Conservation (phyloP, 345 rosid species). For the Eucalyptus erythrocorys region DNA sequence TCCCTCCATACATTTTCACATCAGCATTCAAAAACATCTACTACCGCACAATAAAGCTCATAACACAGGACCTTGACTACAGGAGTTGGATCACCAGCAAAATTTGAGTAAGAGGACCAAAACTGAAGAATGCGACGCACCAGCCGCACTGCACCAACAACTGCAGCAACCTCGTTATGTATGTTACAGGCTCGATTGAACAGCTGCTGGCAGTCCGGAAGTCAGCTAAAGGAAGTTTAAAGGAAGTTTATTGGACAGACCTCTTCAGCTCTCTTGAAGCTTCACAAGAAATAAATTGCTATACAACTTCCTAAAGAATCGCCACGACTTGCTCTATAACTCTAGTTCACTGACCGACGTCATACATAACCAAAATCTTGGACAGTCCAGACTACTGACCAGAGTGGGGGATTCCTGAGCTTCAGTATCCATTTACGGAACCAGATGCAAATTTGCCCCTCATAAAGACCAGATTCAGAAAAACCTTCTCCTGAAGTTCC, state of each 20-base stretch:
- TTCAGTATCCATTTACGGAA: background rate
- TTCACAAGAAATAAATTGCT: background rate
- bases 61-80: background rate
- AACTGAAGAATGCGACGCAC: background rate
- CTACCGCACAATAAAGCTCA: background rate
- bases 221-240: background rate
- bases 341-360: background rate
- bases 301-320: background rate
- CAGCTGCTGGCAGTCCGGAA: background rate
- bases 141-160: background rate
- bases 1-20: background rate
- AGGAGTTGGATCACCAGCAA: background rate
- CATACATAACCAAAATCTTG: background rate
- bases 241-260: background rate
- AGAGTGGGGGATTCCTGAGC: background rate
- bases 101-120: background rate
- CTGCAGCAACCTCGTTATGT: background rate
- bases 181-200: background rate
- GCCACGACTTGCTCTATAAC: background rate
- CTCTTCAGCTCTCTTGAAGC: background rate
- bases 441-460: background rate
- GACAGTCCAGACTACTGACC: background rate
- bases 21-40: background rate
- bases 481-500: conserved; percentile 85
- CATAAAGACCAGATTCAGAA: conserved; percentile 8